A percentile compares a stretch with the other conserved stretches of the same genome.
Conservation (phyloP, 108 stramenopile species). For the Pseudonitzschia delicatissima region DNA sequence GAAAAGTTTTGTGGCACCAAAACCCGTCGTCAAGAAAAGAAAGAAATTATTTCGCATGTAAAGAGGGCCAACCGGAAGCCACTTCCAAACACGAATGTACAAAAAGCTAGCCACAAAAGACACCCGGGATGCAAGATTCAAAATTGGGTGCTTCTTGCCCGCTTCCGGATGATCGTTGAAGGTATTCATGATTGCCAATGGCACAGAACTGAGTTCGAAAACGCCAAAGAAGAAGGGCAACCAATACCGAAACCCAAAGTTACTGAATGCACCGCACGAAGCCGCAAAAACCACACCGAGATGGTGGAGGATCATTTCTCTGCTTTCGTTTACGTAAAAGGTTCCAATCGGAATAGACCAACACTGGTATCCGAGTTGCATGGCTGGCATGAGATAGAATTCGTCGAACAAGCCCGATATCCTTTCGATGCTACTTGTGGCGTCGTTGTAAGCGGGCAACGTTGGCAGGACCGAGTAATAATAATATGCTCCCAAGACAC, state of each 20-base stretch:
- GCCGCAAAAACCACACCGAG: constrained; percentile 53
- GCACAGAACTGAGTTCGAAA: constrained; percentile 57
- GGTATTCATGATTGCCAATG: constrained; percentile 63
- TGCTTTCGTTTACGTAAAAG: constrained; percentile 46
- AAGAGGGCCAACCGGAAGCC: background rate
- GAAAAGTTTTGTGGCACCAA: constrained; percentile 3
- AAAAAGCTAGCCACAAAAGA: constrained; percentile 36
- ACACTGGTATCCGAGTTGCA: constrained; percentile 73
- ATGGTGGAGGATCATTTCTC: constrained; percentile 72
- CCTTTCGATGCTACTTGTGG: constrained; percentile 23
- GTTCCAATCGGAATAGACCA: constrained; percentile 71
- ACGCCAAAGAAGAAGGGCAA: constrained; percentile 60
- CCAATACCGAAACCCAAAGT: constrained; percentile 60
- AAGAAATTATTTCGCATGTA: constrained; percentile 13
- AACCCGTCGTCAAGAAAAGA: background rate
- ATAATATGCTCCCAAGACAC: constrained; percentile 44
- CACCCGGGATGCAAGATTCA: constrained; percentile 16
- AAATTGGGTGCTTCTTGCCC: constrained; percentile 35
- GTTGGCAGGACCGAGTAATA: constrained; percentile 29
- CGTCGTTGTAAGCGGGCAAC: constrained; percentile 10
- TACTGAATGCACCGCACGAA: constrained; percentile 33
- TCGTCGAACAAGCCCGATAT: constrained; percentile 40
- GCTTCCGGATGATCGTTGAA: constrained; percentile 58
- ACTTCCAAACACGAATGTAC: constrained; percentile 26
- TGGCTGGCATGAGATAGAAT: constrained; percentile 39